These are phyloP conservation scores for Excoecaria cochinchinensis DNA, from an alignment of 345 rosid species.

Conservation along the genomic window DNA sequence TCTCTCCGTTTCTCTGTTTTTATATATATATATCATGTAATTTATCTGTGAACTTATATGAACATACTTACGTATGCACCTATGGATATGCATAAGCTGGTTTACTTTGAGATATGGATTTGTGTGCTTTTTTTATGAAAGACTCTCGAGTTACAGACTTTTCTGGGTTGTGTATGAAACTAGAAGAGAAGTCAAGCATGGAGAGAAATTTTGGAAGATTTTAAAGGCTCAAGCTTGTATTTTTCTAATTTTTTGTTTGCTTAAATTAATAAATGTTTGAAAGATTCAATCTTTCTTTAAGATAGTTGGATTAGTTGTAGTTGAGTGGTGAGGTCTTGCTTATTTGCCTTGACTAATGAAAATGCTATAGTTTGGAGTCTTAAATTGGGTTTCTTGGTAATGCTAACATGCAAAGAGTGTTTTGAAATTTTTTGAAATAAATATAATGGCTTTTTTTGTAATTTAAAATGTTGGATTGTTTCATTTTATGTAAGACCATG, in stretches of 20 bases:
- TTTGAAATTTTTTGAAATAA: neutral
- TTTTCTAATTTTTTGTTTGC: neutral
- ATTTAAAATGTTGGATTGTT: neutral
- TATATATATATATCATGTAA: neutral
- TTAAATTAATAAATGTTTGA: neutral
- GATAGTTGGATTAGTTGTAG: neutral
- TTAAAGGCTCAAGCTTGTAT: neutral
- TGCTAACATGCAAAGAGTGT: neutral
- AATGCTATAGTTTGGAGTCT: neutral
- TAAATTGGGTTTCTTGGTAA: neutral
- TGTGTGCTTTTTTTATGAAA: neutral
- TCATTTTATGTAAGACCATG: neutral
- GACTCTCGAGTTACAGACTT: neutral
- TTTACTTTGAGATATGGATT: neutral
- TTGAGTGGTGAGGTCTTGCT: conserved; percentile 14
- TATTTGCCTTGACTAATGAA: neutral
- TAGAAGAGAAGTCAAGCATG: neutral
- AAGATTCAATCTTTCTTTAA: neutral
- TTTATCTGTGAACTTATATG: neutral
- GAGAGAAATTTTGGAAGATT: neutral
- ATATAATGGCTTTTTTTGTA: neutral
- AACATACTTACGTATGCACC: neutral
- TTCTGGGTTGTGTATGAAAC: neutral
- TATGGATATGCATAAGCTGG: neutral
- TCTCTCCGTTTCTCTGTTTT: neutral